phyloP scores from a whole-genome alignment of 768 basidiomycete species.

The Lentinula sp. region DNA sequence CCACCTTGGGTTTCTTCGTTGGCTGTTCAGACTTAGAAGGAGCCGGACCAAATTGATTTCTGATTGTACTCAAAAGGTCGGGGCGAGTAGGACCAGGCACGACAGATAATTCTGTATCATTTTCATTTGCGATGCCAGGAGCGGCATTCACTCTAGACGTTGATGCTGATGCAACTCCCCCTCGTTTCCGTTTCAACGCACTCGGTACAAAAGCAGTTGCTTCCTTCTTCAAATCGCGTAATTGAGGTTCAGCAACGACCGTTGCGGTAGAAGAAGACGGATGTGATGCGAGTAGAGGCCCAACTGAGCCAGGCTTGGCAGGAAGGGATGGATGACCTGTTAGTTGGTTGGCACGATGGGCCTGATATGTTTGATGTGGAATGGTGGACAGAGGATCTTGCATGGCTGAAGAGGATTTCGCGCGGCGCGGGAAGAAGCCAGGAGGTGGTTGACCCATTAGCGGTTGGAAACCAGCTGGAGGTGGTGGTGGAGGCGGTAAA shows the following conservation, averaged over 20 bases:
- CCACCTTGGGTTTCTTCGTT: constrained; percentile 17
- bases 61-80: constrained; percentile 59
- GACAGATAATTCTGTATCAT: constrained; percentile 19
- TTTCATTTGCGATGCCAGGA: constrained; percentile 32
- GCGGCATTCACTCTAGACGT: constrained; percentile 56
- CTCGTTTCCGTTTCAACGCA: constrained; percentile 71
- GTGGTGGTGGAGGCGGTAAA: constrained; percentile 22
- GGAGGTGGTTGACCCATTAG: constrained; percentile 26
- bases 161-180: constrained; percentile 23
- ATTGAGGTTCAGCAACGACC: constrained; percentile 77
- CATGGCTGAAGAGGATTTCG: constrained; percentile 43
- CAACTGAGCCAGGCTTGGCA: constrained; percentile 22
- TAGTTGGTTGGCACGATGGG: constrained; percentile 46
- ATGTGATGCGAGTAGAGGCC: constrained; percentile 16
- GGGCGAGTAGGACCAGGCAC: constrained; percentile 41
- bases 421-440: constrained; percentile 57
- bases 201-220: constrained; percentile 88
- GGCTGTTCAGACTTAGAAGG: constrained; percentile 12
- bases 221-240: constrained; percentile 94
- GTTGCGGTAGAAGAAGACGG: constrained; percentile 32
- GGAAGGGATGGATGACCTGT: constrained; percentile 36
- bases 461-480: constrained; percentile 19
- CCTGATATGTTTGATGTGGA: constrained; percentile 77
- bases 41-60: constrained; percentile 49
- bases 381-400: constrained; percentile 75